phyloP scores from a whole-genome alignment of 768 basidiomycete species.

The Calvatia gigantea region DNA sequence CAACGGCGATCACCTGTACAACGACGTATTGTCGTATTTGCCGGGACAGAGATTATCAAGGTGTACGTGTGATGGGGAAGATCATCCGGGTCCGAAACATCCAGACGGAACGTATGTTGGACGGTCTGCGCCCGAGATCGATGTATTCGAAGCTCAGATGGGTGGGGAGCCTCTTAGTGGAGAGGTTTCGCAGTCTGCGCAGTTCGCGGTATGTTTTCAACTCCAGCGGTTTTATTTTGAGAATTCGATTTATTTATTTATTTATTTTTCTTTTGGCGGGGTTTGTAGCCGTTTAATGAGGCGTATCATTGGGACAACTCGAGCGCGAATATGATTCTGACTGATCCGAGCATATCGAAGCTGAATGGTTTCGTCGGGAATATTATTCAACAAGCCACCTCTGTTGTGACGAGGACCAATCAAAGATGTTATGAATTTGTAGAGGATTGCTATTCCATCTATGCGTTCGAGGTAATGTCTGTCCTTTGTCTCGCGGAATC shows the following conservation, averaged over 20 bases:
- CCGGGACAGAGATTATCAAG: constrained; percentile 76
- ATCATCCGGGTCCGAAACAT: constrained; percentile 76
- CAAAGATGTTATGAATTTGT: constrained; percentile 62
- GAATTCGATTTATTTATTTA: background rate
- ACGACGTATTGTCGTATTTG: constrained; percentile 55
- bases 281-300: constrained; percentile 62
- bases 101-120: constrained; percentile 73
- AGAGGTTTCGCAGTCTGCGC: constrained; percentile 77
- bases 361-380: constrained; percentile 68
- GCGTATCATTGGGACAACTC: constrained; percentile 67
- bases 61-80: constrained; percentile 77
- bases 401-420: constrained; percentile 65
- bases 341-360: constrained; percentile 46
- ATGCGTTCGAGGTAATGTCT: constrained; percentile 66
- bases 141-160: constrained; percentile 79
- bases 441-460: constrained; percentile 59
- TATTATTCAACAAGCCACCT: constrained; percentile 72
- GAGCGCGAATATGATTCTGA: constrained; percentile 50
- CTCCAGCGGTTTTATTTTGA: constrained; percentile 1
- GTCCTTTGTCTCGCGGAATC: background rate
- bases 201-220: constrained; percentile 57
- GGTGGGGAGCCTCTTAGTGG: constrained; percentile 40
- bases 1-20: constrained; percentile 46
- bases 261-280: background rate
- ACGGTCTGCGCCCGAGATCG: constrained; percentile 82